A percentile compares a stretch with the other conserved stretches of the same genome.
phyloP scores from a whole-genome alignment of 768 basidiomycete species.

The Suillus brevipes region DNA sequence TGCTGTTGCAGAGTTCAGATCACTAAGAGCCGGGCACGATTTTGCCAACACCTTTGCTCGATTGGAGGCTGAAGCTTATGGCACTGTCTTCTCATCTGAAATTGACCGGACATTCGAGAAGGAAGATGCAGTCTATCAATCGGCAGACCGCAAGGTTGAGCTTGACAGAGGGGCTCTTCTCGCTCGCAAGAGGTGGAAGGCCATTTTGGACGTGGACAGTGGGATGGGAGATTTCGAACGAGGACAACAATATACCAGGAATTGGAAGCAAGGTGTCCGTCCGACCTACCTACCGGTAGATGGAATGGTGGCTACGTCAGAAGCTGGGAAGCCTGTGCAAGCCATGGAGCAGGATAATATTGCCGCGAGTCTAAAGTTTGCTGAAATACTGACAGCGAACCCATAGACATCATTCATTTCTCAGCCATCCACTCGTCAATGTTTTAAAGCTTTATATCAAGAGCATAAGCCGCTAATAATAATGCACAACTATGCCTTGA shows the following conservation, averaged over 20 bases:
- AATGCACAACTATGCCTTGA: constrained; percentile 38
- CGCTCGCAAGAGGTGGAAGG: constrained; percentile 78
- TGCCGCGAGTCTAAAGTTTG: constrained; percentile 14
- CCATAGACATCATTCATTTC: neutral
- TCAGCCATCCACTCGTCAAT: neutral
- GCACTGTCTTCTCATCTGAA: constrained; percentile 64
- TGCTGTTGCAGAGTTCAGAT: constrained; percentile 83
- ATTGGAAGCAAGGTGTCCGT: constrained; percentile 70
- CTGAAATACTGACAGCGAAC: constrained; percentile 3
- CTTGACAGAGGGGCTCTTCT: constrained; percentile 59
- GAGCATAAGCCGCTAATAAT: constrained; percentile 1
- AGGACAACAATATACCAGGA: constrained; percentile 67
- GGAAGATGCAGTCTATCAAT: constrained; percentile 61
- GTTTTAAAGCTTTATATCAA: constrained; percentile 5
- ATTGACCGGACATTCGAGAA: constrained; percentile 60
- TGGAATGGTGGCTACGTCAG: constrained; percentile 31
- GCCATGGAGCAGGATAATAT: constrained; percentile 11
- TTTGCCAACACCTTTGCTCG: constrained; percentile 74
- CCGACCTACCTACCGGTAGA: constrained; percentile 66
- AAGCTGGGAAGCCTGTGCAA: constrained; percentile 14
- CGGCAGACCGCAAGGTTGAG: constrained; percentile 56
- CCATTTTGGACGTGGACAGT: constrained; percentile 48
- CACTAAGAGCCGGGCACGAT: constrained; percentile 83
- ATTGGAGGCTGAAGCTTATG: constrained; percentile 77
- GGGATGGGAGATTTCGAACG: constrained; percentile 60